These are phyloP conservation scores for Epichloe gansuensis DNA, from an alignment of 2,329 filamentous ascomycete genomes.

Conservation along the genomic window DNA sequence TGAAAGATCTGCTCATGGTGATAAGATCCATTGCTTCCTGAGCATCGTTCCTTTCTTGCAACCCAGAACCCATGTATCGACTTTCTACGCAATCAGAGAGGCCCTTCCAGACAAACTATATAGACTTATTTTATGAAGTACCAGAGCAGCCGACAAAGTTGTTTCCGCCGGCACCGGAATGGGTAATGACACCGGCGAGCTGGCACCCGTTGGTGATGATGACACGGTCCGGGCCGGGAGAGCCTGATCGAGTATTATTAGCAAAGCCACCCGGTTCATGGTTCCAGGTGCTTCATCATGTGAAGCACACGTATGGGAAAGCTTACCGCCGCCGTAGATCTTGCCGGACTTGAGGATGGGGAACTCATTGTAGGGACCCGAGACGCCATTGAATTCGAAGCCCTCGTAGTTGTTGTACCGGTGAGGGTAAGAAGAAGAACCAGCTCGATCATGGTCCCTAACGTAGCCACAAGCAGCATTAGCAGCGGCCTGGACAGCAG, in stretches of 20 bases:
- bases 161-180: slow-evolving; percentile 56
- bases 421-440: slow-evolving; percentile 25
- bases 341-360: slow-evolving; percentile 20
- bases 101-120: too few relatives aligned
- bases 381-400: slow-evolving; percentile 20
- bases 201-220: slow-evolving; percentile 42
- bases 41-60: not conserved
- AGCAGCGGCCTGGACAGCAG: slow-evolving; percentile 18
- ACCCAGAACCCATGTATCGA: too few relatives aligned
- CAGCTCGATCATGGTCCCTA: slow-evolving; percentile 12
- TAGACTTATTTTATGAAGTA: slow-evolving; percentile 9
- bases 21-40: not conserved
- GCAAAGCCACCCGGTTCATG: not conserved
- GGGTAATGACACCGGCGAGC: slow-evolving; percentile 54
- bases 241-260: slow-evolving; percentile 11
- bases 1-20: not conserved
- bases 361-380: slow-evolving; percentile 27
- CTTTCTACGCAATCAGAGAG: too few relatives aligned
- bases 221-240: slow-evolving; percentile 54
- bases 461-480: slow-evolving; percentile 16
- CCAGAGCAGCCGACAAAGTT: slow-evolving; percentile 51
- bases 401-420: slow-evolving; percentile 27
- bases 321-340: slow-evolving; percentile 24
- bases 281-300: not conserved
- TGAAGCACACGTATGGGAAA: not conserved